Evolutionary conservation across 2,329 filamentous ascomycete genomes (phyloP).

Genomic region (Colletotrichum eremochloae): DNA sequence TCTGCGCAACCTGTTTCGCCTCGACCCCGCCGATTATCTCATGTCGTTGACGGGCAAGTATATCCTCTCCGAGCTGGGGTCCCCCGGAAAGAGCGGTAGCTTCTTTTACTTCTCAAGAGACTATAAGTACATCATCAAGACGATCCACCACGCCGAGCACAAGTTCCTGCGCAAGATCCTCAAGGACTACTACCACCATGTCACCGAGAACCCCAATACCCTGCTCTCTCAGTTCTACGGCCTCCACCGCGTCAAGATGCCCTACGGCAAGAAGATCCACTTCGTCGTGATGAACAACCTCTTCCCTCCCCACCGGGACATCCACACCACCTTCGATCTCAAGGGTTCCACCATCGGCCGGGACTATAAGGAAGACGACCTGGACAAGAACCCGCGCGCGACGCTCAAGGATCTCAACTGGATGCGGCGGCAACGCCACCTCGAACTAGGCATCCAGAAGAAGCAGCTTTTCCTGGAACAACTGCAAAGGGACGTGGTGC

Average conservation of each 20-base stretch:
- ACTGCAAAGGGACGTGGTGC: slow-evolving; percentile 85
- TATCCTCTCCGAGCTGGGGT: slow-evolving; percentile 96
- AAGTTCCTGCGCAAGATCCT: slow-evolving; percentile 87
- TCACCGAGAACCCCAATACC: slow-evolving; percentile 94
- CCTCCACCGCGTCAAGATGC: slow-evolving; percentile 96
- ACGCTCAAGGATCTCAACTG: slow-evolving; percentile 98
- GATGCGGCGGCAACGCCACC: slow-evolving; percentile 84
- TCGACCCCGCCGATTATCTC: slow-evolving; percentile 97
- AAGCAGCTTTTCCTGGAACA: slow-evolving; percentile 91
- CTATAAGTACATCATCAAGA: slow-evolving; percentile 99
- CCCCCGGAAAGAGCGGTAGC: slow-evolving; percentile 96
- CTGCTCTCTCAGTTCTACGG: slow-evolving; percentile 98
- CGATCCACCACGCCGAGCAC: slow-evolving; percentile 95
- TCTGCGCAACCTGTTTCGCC: slow-evolving; percentile 85
- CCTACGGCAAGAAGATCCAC: slow-evolving; percentile 97
- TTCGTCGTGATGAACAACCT: slow-evolving; percentile 99
- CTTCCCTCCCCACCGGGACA: slow-evolving; percentile 96
- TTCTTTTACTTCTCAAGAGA: slow-evolving; percentile 99
- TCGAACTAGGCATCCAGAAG: slow-evolving; percentile 91
- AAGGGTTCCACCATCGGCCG: slow-evolving; percentile 96
- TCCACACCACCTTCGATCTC: slow-evolving; percentile 95
- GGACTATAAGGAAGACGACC: slow-evolving; percentile 89
- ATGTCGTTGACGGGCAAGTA: slow-evolving; percentile 99
- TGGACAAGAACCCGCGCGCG: slow-evolving; percentile 89
- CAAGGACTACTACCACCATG: slow-evolving; percentile 93